Evolutionary conservation across 1,139 yeast genomes (phyloP).

Genomic region (Hemisphaericaspora subhashii): DNA sequence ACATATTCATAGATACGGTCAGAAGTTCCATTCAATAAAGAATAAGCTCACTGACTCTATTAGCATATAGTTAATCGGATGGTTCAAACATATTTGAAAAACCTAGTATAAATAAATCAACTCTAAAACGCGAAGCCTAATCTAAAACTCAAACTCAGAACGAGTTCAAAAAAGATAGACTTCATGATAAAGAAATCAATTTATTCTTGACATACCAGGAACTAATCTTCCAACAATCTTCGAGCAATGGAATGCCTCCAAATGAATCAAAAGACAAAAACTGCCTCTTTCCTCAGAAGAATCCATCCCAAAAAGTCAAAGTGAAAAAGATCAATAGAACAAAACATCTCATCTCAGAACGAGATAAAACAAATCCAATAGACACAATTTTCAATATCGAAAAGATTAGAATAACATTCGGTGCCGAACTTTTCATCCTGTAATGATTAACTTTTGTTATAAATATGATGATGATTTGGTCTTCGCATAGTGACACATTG

Average conservation of each 20-base stretch:
- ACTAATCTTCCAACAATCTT: neutral
- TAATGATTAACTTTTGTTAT: constrained; percentile 1
- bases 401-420: neutral
- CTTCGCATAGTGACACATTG: constrained; percentile 57
- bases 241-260: neutral
- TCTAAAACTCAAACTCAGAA: neutral
- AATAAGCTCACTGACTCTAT: constrained; percentile 1
- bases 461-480: constrained; percentile 14
- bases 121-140: neutral
- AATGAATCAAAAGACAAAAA: constrained; percentile 6
- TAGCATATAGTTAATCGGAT: constrained; percentile 2
- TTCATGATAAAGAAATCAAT: neutral
- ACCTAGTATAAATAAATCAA: constrained; percentile 3
- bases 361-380: neutral
- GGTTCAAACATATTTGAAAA: constrained; percentile 1
- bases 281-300: constrained; percentile 4
- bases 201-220: neutral
- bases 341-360: constrained; percentile 1
- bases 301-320: neutral
- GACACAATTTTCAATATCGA: neutral
- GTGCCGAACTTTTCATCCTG: neutral
- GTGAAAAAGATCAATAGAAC: neutral
- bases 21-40: constrained; percentile 3
- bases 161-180: neutral
- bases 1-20: constrained; percentile 6